Base-by-base conservation (phyloP, 75 land plant species). In the Sequoiadendron giganteum region DNA sequence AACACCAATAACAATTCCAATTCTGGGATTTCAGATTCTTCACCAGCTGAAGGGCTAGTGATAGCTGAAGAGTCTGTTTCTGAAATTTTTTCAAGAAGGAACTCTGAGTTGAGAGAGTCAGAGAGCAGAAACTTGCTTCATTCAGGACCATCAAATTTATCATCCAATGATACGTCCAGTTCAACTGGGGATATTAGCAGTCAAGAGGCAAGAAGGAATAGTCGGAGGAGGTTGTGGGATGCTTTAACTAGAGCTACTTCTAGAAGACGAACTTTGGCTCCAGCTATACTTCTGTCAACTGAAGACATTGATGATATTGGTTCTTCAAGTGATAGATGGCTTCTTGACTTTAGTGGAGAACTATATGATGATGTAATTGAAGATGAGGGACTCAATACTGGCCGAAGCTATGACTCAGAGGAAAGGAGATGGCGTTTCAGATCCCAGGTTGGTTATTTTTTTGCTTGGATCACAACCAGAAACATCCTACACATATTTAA, bases 161-260 rank as follows among this genome's bases (percentile, higher is more conserved):
- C 86, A 38, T 55, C 86, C 30, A 58, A 58, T 39, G 72, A 49
- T 11, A 21, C 87, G 0, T 82, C 88, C 4, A 70, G 89, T 70
- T 65, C 88, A 86, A 56, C 91, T 10, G 88, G 81, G 36, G 86
- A 85, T 70, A 19, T 84, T 18, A 91, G 85, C 52, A 92, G 88
- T 81, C 84, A 90, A 84, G 93, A 92, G 86, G 84, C 88, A 72
- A 95, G 96, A 86, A 91, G 97, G 84, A 95, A 90, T 52, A 94
- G 93, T 86, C 91, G 97, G 88, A 94, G 97, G 89, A 48, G 95
- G 85, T 85, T 96, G 45, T 95, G 97, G 95, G 96, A 95, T 93
- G 93, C 97, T 54, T 91, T 97, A 73, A 92, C 97, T 79, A 92
- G 98, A 85, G 95, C 91, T 40, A 88, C 92, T 82, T 93, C 94